Evolutionary conservation across 1,139 yeast genomes (phyloP).

Genomic region (Spathaspora jeffriesii): DNA sequence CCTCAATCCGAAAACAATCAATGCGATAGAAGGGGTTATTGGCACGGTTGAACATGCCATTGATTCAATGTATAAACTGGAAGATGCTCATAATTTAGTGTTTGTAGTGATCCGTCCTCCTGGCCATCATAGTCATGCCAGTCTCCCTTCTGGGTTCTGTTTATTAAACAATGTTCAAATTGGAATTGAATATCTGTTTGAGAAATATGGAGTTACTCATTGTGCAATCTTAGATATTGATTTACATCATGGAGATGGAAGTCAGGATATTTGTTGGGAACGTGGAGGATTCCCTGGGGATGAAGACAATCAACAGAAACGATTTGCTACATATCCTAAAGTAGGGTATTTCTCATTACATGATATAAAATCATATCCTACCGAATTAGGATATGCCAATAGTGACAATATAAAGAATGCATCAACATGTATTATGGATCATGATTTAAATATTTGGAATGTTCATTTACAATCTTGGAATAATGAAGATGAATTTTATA

Average conservation of each 20-base stretch:
- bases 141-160: slow-evolving; percentile 87
- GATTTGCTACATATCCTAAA: slow-evolving; percentile 55
- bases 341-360: slow-evolving; percentile 86
- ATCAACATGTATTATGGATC: slow-evolving; percentile 79
- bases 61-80: slow-evolving; percentile 45
- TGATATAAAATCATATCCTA: slow-evolving; percentile 86
- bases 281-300: slow-evolving; percentile 64
- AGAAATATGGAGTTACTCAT: slow-evolving; percentile 66
- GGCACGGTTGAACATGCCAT: slow-evolving; percentile 79
- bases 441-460: slow-evolving; percentile 82
- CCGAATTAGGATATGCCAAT: slow-evolving; percentile 77
- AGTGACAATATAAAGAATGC: slow-evolving; percentile 75
- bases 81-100: slow-evolving; percentile 49
- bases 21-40: slow-evolving; percentile 77
- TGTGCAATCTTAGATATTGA: slow-evolving; percentile 85
- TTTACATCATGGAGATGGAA: slow-evolving; percentile 92
- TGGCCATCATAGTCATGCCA: slow-evolving; percentile 89
- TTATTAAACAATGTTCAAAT: slow-evolving; percentile 80
- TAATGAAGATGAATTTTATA: slow-evolving; percentile 64
- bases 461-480: slow-evolving; percentile 74
- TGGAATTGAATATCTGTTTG: slow-evolving; percentile 78
- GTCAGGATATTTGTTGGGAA: slow-evolving; percentile 87
- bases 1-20: slow-evolving; percentile 63
- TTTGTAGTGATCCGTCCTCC: slow-evolving; percentile 82
- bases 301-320: slow-evolving; percentile 49